phyloP scores from a whole-genome alignment of 345 rosid genomes.

The Eucalyptus erythrocorys region DNA sequence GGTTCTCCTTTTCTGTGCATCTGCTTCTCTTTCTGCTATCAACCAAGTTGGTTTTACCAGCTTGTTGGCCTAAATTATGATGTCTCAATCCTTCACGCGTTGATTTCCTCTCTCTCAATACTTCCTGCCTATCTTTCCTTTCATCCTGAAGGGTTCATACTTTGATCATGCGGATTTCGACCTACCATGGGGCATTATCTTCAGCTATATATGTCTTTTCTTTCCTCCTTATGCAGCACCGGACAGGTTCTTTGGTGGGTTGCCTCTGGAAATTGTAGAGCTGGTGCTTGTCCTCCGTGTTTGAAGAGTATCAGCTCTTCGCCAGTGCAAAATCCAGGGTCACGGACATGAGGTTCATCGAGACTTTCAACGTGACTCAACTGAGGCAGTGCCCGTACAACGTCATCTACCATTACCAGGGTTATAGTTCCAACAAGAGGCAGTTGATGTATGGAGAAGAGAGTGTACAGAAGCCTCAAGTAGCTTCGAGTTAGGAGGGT shows the following conservation, averaged over 20 bases:
- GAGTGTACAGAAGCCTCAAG: slow-evolving; percentile 30
- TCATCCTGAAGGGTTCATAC: neutral
- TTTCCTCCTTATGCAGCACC: slow-evolving; percentile 39
- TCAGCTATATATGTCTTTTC: neutral
- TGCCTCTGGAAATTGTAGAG: slow-evolving; percentile 74
- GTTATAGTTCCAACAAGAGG: slow-evolving; percentile 57
- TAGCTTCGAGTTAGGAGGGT: slow-evolving; percentile 13
- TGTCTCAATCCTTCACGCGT: neutral
- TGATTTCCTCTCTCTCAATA: neutral
- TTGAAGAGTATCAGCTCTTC: slow-evolving; percentile 59
- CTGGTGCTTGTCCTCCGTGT: slow-evolving; percentile 67
- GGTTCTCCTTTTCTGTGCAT: neutral
- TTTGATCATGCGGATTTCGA: neutral
- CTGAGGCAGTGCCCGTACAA: slow-evolving; percentile 55
- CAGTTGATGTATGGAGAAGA: slow-evolving; percentile 56
- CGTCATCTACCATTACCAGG: slow-evolving; percentile 69
- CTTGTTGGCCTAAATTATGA: neutral
- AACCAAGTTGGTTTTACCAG: neutral
- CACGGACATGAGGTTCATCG: slow-evolving; percentile 51
- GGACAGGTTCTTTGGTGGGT: slow-evolving; percentile 83
- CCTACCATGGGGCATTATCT: neutral
- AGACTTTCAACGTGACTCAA: slow-evolving; percentile 25
- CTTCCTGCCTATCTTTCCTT: neutral
- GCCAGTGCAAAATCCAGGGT: slow-evolving; percentile 54
- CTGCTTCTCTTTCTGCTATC: neutral